Evolutionary conservation across 2,329 filamentous ascomycete species (phyloP).

Genomic region (Colletotrichum sojae): DNA sequence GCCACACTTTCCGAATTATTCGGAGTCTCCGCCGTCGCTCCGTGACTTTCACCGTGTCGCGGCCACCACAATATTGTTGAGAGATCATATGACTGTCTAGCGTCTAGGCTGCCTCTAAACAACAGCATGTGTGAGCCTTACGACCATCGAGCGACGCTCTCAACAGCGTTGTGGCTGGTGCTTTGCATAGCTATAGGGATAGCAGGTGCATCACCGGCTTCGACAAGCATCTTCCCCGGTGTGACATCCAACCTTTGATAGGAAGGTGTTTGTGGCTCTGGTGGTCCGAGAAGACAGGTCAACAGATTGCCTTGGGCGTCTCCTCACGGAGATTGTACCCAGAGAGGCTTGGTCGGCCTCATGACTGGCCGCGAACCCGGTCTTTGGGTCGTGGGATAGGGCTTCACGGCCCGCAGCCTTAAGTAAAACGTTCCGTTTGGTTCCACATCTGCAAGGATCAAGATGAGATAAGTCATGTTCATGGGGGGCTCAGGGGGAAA

Average conservation of each 20-base stretch:
- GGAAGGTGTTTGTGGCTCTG: conserved; percentile 1
- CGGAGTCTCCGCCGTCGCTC: conserved; percentile 10
- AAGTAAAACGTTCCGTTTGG: neutral
- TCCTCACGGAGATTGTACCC: neutral
- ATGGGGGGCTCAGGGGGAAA: conserved; percentile 9
- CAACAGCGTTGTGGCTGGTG: conserved; percentile 27
- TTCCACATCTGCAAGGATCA: neutral
- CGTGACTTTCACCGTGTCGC: conserved; percentile 3
- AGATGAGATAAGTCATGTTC: neutral
- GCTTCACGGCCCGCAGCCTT: conserved; percentile 19
- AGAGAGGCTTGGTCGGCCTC: conserved; percentile 6
- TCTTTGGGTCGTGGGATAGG: conserved; percentile 20
- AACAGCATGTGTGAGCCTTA: neutral
- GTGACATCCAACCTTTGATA: conserved; percentile 1
- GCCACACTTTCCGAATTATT: conserved; percentile 15
- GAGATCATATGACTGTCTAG: neutral
- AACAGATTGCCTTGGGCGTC: neutral
- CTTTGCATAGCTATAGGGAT: conserved; percentile 8
- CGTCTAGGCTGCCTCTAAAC: conserved; percentile 5
- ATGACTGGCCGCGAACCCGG: conserved; percentile 23
- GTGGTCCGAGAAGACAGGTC: neutral
- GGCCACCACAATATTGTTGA: conserved; percentile 11
- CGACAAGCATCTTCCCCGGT: conserved; percentile 4
- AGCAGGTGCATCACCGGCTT: conserved; percentile 2
- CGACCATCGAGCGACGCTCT: neutral